These are phyloP conservation scores for Cyberlindnera mississippiensis DNA, from an alignment of 805 yeast species.

Conservation along the genomic window DNA sequence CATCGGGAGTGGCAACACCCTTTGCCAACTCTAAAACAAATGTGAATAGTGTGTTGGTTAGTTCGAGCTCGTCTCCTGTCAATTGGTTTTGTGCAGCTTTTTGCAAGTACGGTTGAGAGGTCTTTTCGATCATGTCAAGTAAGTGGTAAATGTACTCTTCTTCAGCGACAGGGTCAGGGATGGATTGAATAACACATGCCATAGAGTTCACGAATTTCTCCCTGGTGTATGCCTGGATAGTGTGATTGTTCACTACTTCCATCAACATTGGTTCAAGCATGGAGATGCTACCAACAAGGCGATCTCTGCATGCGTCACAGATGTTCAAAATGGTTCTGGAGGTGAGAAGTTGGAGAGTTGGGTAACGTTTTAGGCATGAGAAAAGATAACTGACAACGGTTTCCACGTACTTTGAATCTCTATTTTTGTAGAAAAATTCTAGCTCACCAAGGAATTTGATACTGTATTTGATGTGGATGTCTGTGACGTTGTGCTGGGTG, in stretches of 20 bases:
- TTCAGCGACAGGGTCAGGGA: conserved; percentile 44
- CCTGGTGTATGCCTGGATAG: conserved; percentile 44
- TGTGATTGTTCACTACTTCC: conserved; percentile 41
- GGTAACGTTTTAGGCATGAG: conserved; percentile 30
- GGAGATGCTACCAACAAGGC: conserved; percentile 40
- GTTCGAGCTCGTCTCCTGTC: conserved; percentile 35
- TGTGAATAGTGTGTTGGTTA: conserved; percentile 50
- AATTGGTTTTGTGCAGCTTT: conserved; percentile 9
- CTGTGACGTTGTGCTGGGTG: conserved; percentile 13
- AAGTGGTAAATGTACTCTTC: conserved; percentile 34
- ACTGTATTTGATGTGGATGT: conserved; percentile 41
- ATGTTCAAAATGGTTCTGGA: conserved; percentile 57
- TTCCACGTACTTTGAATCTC: conserved; percentile 44
- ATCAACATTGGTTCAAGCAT: conserved; percentile 45
- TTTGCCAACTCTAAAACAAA: conserved; percentile 71
- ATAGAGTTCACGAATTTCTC: conserved; percentile 60
- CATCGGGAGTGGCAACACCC: conserved; percentile 60
- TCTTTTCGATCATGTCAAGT: conserved; percentile 29
- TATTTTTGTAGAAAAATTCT: conserved; percentile 51
- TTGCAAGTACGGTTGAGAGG: conserved; percentile 15
- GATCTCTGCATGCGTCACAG: conserved; percentile 49
- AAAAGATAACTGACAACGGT: conserved; percentile 55
- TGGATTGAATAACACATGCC: conserved; percentile 56
- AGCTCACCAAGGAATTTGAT: conserved; percentile 56
- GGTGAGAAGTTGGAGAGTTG: conserved; percentile 34